Conservation (phyloP, 257 asterid species). For the Solanum bulbocastanum region DNA sequence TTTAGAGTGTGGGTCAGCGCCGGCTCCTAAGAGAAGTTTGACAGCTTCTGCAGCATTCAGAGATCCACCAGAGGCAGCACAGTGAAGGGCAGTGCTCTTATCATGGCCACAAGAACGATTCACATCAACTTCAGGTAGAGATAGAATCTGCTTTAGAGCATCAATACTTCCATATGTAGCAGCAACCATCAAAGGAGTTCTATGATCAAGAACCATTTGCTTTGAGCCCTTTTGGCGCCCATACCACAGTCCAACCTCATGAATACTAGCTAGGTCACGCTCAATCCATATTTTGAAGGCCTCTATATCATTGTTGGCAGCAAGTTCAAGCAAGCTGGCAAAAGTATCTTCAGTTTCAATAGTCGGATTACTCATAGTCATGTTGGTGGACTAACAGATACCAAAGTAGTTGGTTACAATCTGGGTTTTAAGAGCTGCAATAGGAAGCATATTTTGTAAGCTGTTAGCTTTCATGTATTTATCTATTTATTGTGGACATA, state of each 20-base stretch:
- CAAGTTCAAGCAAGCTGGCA: slow-evolving; percentile 10
- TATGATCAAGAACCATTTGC: slow-evolving; percentile 60
- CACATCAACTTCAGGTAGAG: slow-evolving; percentile 7
- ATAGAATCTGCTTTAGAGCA: background rate
- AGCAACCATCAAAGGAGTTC: slow-evolving; percentile 51
- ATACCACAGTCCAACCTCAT: slow-evolving; percentile 67
- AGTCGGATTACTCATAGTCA: slow-evolving; percentile 15
- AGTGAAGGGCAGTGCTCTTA: slow-evolving; percentile 12
- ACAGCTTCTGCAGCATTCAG: background rate
- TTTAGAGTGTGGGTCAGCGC: slow-evolving; percentile 1
- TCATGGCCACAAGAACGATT: slow-evolving; percentile 1
- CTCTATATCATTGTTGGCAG: slow-evolving; percentile 8
- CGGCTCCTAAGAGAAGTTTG: background rate
- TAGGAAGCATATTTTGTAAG: background rate
- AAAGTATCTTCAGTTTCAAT: slow-evolving; percentile 2
- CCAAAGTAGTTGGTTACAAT: slow-evolving; percentile 1
- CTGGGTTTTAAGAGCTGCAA: slow-evolving; percentile 9
- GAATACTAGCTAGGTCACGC: slow-evolving; percentile 26
- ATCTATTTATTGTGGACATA: background rate
- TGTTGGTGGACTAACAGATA: slow-evolving; percentile 3
- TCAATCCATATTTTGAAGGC: slow-evolving; percentile 29
- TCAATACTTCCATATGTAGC: slow-evolving; percentile 5
- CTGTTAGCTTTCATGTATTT: background rate
- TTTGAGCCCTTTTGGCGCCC: slow-evolving; percentile 62
- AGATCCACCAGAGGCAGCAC: slow-evolving; percentile 9